Base-by-base conservation (phyloP, 2,329 filamentous ascomycete species). In the Metarhizium robertsii region DNA sequence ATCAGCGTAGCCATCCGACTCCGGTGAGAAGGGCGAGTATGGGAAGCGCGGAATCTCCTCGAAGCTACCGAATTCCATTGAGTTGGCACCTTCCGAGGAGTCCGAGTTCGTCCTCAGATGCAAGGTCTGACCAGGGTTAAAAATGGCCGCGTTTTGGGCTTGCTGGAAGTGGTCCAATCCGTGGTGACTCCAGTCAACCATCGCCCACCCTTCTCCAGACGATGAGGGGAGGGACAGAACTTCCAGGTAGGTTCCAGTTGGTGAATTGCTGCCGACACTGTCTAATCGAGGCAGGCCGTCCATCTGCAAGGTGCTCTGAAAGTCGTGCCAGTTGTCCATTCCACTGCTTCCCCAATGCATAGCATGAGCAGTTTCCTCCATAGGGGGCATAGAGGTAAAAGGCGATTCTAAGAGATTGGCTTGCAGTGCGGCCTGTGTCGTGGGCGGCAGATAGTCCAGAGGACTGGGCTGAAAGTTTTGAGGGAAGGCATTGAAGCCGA, bases 121-220 rank as follows among this genome's bases (percentile, higher is more conserved):
- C 53, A 97, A 76, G 1, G 91, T 95, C 73, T 96, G 88, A 59
- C 87, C 84, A 2, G 92, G 92, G 72, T 96, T 96, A 77, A 95
- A 95, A 66, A 96, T 92, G 61, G 88, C 85, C 45, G 77, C 70
- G 59, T 76, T 81, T 53, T 81, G 80, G 6, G 67, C 65, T 56
- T 77, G 75, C 52, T 71, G 68, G 57, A 73, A 72, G 62, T 92
- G 88, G 62, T 88, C 84, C 42, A 73, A 64, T 52, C 85, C 87
- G 58, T 83, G 85, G 58, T 86, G 83, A 57, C 85, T 85, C 67
- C 84, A 81, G 61, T 94, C 88, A 56, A 96, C 85, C 61, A 88
- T 82, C 52, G 83, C 84, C 92, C 92, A 97, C 56, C 90, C 89
- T 63, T 92, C 89, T 63, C 95, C 91, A 65, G 88, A 89, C 61